Evolutionary conservation across 225 moss, liverwort and hornwort genomes (phyloP).

Genomic region (Polytrichum formosum): DNA sequence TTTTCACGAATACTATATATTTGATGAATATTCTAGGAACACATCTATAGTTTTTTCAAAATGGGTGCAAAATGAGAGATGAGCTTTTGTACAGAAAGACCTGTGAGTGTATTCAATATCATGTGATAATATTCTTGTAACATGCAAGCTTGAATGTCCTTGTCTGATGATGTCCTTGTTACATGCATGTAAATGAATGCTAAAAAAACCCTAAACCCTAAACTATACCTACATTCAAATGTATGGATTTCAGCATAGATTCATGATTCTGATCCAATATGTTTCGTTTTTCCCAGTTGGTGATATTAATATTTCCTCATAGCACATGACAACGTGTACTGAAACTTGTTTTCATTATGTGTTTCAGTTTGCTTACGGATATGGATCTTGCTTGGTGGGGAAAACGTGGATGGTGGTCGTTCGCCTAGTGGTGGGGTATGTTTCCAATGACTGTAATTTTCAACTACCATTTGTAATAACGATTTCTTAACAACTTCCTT

Average conservation of each 20-base stretch:
- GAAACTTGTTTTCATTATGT: neutral
- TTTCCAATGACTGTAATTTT: neutral
- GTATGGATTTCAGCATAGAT: too few relatives aligned
- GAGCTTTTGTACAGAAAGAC: neutral
- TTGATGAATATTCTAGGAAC: neutral
- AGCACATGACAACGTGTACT: too few relatives aligned
- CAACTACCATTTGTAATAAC: neutral
- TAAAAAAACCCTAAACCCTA: too few relatives aligned
- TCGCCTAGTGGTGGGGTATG: slow-evolving; percentile 73
- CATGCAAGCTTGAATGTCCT: neutral
- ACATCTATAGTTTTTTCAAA: too few relatives aligned
- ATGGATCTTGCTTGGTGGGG: slow-evolving; percentile 70
- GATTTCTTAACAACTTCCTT: too few relatives aligned
- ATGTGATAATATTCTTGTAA: neutral
- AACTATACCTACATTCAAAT: too few relatives aligned
- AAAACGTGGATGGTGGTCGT: slow-evolving; percentile 54
- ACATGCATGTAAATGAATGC: neutral
- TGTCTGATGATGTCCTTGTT: neutral
- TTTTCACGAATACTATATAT: too few relatives aligned
- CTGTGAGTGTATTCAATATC: neutral
- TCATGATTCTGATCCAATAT: too few relatives aligned
- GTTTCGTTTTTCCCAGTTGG: too few relatives aligned
- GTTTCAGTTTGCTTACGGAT: slow-evolving; percentile 68
- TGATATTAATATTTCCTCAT: too few relatives aligned
- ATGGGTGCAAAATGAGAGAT: neutral